Percentiles rank a stretch among this genome's conserved stretches.
Conservation (phyloP, 495 filamentous ascomycete genomes). For the Talaromyces proteolyticus region DNA sequence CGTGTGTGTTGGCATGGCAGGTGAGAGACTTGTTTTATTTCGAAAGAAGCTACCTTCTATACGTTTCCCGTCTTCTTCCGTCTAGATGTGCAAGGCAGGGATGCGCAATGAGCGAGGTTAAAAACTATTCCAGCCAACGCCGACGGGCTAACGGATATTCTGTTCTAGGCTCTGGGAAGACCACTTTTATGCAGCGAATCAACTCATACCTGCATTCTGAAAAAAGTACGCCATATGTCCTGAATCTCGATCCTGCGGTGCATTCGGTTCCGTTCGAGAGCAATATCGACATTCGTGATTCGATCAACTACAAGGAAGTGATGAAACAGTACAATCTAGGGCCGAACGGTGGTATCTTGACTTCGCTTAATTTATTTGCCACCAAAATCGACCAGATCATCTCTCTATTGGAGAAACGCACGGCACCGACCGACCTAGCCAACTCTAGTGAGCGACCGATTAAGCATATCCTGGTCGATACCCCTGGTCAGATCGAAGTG, state of each 20-base stretch:
- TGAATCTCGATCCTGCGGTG: slow-evolving; percentile 97
- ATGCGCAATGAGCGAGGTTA: background rate
- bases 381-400: slow-evolving; percentile 97
- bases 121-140: background rate
- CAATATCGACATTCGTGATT: slow-evolving; percentile 99
- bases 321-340: slow-evolving; percentile 99
- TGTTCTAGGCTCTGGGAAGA: slow-evolving; percentile 79
- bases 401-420: slow-evolving; percentile 80
- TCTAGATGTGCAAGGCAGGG: background rate
- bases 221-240: slow-evolving; percentile 75
- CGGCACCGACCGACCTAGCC: slow-evolving; percentile 49
- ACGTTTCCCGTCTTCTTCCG: background rate
- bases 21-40: no score
- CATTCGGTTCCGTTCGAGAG: slow-evolving; percentile 91
- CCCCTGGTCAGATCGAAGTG: slow-evolving; percentile 95
- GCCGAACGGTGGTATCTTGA: slow-evolving; percentile 96
- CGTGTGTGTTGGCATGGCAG: slow-evolving; percentile 97
- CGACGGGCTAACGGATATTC: no score
- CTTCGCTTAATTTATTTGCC: slow-evolving; percentile 90
- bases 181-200: slow-evolving; percentile 97
- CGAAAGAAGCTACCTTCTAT: no score
- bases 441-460: slow-evolving; percentile 60
- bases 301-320: slow-evolving; percentile 98
- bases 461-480: slow-evolving; percentile 85
- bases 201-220: slow-evolving; percentile 81